Base-by-base conservation (phyloP, 306 rosid genomes). In the Sophora flavescens region DNA sequence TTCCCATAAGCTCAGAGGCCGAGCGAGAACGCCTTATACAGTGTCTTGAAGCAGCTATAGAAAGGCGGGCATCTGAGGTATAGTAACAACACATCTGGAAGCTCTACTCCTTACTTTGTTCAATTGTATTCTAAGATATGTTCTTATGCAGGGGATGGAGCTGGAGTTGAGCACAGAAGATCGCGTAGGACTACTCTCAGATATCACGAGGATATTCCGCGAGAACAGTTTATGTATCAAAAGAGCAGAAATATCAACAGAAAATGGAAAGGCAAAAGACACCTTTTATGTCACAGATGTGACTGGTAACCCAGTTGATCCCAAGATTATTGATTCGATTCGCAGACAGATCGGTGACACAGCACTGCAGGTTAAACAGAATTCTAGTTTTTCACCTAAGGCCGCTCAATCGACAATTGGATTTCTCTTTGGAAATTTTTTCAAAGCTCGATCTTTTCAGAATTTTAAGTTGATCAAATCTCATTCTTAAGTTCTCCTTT, bases 41-140 rank as follows among this genome's bases (percentile, higher is more conserved):
- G 76, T 95, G 98, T 81, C 95, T 95, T 57, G 97, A 92, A 87
- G 98, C 98, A 48, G 97, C 99, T 71, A 90, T 95, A 39, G 92
- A 95, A 77, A 92, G 99, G 83, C 86, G 99, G 36, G 97, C 88
- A 63, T 89, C 72, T 6, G 97, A 95, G 99, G 99, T 89, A 53
- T 63, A 54, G 51, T 18, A 72, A 32, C 58, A 72, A 66, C 22
- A 38, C 41, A 0, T 1, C 44, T 17, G 6, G 35, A 51, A 70
- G 10, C 67, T 79, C 6, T 26, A 42, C 18, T 14, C 12, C 10
- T 61, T 15, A 4, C 12, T 60, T 12, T 70, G 8, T 17, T 35
- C 65, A 17, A 54, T 73, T 80, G 15, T 12, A 22, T 79, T 41
- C 81, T 73, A 15, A 86, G 32, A 73, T 75, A 68, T 83, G 58